A percentile compares a stretch with the other conserved stretches of the same genome.
Evolutionary conservation across 2,329 filamentous ascomycete genomes (phyloP).

Genomic region (Cladorrhinum sp.): DNA sequence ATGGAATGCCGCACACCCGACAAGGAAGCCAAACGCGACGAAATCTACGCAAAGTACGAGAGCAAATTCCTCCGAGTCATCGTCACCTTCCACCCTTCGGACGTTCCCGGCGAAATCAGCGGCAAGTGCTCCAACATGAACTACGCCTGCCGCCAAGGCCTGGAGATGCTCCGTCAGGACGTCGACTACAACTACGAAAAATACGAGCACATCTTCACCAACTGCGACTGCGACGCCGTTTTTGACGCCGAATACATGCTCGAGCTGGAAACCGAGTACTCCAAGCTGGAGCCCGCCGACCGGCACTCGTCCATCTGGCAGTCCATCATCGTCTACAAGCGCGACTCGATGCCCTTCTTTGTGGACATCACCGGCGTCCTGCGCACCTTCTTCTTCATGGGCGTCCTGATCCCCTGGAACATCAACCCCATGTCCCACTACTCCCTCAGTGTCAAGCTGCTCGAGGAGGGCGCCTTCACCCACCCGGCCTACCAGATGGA

Average conservation of each 20-base stretch:
- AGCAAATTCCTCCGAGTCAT: slow-evolving; percentile 17
- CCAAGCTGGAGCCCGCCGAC: slow-evolving; percentile 8
- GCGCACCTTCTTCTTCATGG: slow-evolving; percentile 21
- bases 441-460: slow-evolving; percentile 14
- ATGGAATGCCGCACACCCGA: slow-evolving; percentile 17
- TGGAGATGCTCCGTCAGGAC: slow-evolving; percentile 13
- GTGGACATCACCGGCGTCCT: slow-evolving; percentile 18
- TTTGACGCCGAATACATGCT: slow-evolving; percentile 16
- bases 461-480: slow-evolving; percentile 17
- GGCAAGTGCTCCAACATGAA: slow-evolving; percentile 21
- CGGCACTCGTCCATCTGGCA: slow-evolving; percentile 20
- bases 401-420: slow-evolving; percentile 17
- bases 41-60: slow-evolving; percentile 15
- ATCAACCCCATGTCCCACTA: slow-evolving; percentile 20
- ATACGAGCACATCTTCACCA: slow-evolving; percentile 20
- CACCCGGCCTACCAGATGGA: slow-evolving; percentile 21
- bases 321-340: slow-evolving; percentile 18
- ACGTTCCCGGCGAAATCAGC: slow-evolving; percentile 13
- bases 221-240: slow-evolving; percentile 19
- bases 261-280: slow-evolving; percentile 16
- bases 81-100: slow-evolving; percentile 17
- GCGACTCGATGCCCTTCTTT: slow-evolving; percentile 17
- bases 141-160: slow-evolving; percentile 16
- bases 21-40: slow-evolving; percentile 16
- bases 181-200: slow-evolving; percentile 15